Percentiles rank a stretch among this genome's conserved stretches.
Conservation (phyloP, 2,329 filamentous ascomycete species). For the Verticillium longisporum region DNA sequence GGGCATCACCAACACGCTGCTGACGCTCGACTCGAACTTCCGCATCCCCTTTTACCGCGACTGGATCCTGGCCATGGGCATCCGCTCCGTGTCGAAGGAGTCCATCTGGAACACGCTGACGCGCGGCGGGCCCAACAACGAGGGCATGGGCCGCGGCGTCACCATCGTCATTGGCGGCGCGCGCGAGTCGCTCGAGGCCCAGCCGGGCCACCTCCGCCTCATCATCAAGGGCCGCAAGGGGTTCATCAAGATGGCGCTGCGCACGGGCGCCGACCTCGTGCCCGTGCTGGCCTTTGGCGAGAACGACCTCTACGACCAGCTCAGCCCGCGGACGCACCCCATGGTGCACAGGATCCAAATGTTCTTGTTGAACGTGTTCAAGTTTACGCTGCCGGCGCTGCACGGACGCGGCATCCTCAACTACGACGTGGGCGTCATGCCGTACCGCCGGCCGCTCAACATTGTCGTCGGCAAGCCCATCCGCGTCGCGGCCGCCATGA, state of each 20-base stretch:
- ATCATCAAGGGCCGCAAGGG: slow-evolving; percentile 81
- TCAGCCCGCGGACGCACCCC: slow-evolving; percentile 70
- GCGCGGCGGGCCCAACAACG: slow-evolving; percentile 66
- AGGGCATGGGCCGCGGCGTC: slow-evolving; percentile 91
- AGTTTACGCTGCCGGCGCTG: slow-evolving; percentile 87
- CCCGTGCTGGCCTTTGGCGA: slow-evolving; percentile 91
- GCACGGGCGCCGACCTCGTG: slow-evolving; percentile 88
- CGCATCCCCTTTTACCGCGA: slow-evolving; percentile 89
- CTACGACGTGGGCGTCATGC: slow-evolving; percentile 95
- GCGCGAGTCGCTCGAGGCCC: slow-evolving; percentile 82
- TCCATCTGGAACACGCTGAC: slow-evolving; percentile 84
- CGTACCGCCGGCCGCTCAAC: slow-evolving; percentile 81
- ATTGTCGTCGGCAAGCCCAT: slow-evolving; percentile 85
- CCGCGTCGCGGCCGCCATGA: slow-evolving; percentile 52
- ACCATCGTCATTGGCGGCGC: slow-evolving; percentile 94
- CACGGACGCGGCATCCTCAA: slow-evolving; percentile 93
- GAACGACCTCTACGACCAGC: slow-evolving; percentile 91
- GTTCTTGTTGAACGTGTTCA: slow-evolving; percentile 75
- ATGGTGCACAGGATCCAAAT: slow-evolving; percentile 76
- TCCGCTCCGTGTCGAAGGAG: slow-evolving; percentile 84
- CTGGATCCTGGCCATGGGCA: slow-evolving; percentile 82
- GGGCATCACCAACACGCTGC: slow-evolving; percentile 85
- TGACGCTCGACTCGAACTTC: slow-evolving; percentile 96
- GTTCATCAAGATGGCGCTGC: slow-evolving; percentile 88
- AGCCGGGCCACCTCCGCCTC: slow-evolving; percentile 68